Evolutionary conservation across 352 stramenopile species (phyloP), one percentile per base, ranked within the genome.

Genomic region (Phytophthora crassamura): DNA sequence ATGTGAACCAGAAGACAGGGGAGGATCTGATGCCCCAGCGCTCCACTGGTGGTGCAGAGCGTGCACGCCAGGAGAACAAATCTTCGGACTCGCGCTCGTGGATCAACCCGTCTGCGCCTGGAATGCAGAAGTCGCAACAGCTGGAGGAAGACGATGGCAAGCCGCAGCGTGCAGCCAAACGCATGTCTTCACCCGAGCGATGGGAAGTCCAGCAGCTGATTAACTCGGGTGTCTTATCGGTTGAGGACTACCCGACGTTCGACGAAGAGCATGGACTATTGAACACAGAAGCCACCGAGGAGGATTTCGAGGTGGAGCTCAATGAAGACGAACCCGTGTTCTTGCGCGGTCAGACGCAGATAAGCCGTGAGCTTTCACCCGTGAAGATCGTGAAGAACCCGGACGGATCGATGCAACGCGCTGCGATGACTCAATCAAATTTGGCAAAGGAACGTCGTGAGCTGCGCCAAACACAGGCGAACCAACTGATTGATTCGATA

Each of bases 361-460:
- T 84, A 41, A 91, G 86, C 58, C 86, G 77, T 5, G 97, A 99
- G 53, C 64, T 99, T 32, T 97, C 94, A 42, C 98, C 98, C 0
- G 85, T 99, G 8, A 98, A 98, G 49, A 99, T 99, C 74, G 96
- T 99, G 2, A 99, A 99, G 69, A 99, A 99, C 75, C 98, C 98
- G 1, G 98, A 99, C 76, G 98, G 98, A 33, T 98, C 93, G 8
- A 86, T 99, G 67, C 94, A 99, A 69, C 89, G 98, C 10, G 98
- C 97, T 0, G 98, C 98, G 0, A 97, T 99, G 86, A 98, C 97
- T 47, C 97, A 99, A 74, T 91, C 84, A 7, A 97, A 91, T 18
- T 80, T 99, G 51, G 94, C 97, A 0, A 99, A 99, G 66, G 98
- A 99, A 73, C 89, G 98, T 11, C 87, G 97, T 30, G 97, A 99